Percentiles rank a stretch among this genome's conserved stretches.
These are phyloP conservation scores for Carex littledalei DNA, from an alignment of 176 grass and related monocot species.

Conservation along the genomic window DNA sequence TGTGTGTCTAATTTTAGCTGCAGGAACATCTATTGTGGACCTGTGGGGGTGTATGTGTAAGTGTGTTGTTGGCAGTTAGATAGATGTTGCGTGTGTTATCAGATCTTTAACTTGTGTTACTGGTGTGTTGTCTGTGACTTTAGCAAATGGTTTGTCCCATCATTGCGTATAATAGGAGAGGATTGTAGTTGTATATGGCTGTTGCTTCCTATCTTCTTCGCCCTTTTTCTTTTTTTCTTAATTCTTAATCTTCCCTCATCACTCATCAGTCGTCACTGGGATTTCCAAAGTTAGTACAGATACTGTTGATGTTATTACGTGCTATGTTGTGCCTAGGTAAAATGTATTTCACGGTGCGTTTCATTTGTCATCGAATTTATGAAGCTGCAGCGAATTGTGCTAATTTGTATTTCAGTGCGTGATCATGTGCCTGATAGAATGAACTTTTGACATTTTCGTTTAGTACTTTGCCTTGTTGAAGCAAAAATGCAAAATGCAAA, in stretches of 20 bases:
- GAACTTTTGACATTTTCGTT: no score
- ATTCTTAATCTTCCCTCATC: not conserved
- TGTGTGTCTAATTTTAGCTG: slow-evolving; percentile 13
- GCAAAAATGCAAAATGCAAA: not conserved
- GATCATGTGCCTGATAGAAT: not conserved
- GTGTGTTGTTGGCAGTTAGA: not conserved
- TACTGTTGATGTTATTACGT: not conserved
- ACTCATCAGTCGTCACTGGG: not conserved
- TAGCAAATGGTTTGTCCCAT: not conserved
- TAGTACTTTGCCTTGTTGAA: not conserved
- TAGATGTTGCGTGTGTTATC: not conserved
- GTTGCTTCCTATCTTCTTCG: not conserved
- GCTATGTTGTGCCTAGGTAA: not conserved
- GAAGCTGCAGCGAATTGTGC: no score
- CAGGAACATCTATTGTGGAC: not conserved
- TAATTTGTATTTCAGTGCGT: no score
- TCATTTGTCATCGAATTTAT: not conserved
- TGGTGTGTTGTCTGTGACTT: not conserved
- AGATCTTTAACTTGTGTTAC: slow-evolving; percentile 3
- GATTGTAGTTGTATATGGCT: not conserved
- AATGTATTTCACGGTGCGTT: not conserved
- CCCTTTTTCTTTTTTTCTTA: not conserved
- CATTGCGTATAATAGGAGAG: not conserved
- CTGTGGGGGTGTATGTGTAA: not conserved
- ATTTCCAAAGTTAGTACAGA: not conserved